These are phyloP conservation scores for Paraphaeosphaeria sporulosa DNA, from an alignment of 2,329 filamentous ascomycete genomes.

Conservation along the genomic window DNA sequence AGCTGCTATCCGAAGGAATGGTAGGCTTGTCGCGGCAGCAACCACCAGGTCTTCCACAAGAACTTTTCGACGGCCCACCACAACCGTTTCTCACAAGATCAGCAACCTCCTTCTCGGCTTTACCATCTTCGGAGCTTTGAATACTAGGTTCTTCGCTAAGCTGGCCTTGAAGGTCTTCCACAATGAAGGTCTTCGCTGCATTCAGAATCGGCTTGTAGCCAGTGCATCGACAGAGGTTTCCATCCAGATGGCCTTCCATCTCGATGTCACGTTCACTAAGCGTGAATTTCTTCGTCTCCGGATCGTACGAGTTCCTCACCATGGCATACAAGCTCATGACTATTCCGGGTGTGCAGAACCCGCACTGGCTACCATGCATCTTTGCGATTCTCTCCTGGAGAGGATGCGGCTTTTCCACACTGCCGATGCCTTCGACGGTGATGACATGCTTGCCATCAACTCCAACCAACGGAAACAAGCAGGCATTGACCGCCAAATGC, in stretches of 20 bases:
- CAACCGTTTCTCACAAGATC: constrained; percentile 33
- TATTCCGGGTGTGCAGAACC: constrained; percentile 95
- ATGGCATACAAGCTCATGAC: constrained; percentile 93
- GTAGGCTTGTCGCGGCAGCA: constrained; percentile 46
- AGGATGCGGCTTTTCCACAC: constrained; percentile 83
- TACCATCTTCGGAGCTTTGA: constrained; percentile 58
- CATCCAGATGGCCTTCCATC: constrained; percentile 72
- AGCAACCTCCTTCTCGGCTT: constrained; percentile 36
- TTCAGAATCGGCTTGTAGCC: constrained; percentile 93
- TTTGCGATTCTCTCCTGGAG: constrained; percentile 89
- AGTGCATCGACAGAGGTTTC: constrained; percentile 92
- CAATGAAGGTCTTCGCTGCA: constrained; percentile 86
- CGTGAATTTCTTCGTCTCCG: constrained; percentile 43
- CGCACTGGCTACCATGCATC: constrained; percentile 89
- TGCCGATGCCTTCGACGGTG: constrained; percentile 93
- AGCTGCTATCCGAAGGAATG: constrained; percentile 41
- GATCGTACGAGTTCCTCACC: constrained; percentile 70
- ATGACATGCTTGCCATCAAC: constrained; percentile 98
- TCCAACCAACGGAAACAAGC: constrained; percentile 86
- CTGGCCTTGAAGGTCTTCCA: constrained; percentile 55
- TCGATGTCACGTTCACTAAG: constrained; percentile 48
- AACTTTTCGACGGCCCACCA: constrained; percentile 35
- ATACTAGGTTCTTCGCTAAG: constrained; percentile 57
- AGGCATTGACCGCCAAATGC: constrained; percentile 94
- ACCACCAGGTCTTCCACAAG: constrained; percentile 47